A percentile compares a stretch with the other conserved stretches of the same genome.
Conservation (phyloP, 208 protist genomes). For the Acanthamoeba triangularis region DNA sequence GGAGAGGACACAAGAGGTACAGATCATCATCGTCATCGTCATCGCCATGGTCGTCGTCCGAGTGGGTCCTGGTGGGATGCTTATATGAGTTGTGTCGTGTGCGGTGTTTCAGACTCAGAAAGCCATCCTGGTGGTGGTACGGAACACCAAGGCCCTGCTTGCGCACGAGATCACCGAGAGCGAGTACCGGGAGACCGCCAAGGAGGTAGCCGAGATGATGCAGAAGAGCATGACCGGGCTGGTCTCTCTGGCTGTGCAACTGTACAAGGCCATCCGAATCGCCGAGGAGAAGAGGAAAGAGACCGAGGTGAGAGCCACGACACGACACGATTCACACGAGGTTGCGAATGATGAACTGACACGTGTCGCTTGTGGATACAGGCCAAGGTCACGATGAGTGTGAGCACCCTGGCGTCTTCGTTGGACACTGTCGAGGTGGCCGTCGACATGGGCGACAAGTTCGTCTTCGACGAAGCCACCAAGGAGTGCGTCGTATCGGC, state of each 20-base stretch:
- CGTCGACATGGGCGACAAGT: conserved; percentile 27
- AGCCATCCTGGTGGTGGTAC: not conserved
- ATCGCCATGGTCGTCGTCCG: no score
- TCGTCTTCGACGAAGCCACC: conserved; percentile 26
- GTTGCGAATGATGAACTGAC: no score
- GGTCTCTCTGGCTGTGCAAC: not conserved
- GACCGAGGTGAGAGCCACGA: no score
- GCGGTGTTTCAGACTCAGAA: not conserved
- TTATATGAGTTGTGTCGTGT: not conserved
- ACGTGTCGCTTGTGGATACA: no score
- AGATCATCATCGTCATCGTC: not conserved
- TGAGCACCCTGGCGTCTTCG: not conserved
- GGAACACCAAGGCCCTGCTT: conserved; percentile 31
- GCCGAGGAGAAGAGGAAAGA: conserved; percentile 6
- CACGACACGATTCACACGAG: no score
- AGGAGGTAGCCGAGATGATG: conserved; percentile 5
- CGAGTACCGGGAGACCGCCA: conserved; percentile 27
- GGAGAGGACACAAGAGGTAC: conserved; percentile 11
- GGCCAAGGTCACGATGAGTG: not conserved
- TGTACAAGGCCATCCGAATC: not conserved
- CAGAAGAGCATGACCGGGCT: conserved; percentile 49
- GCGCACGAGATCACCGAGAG: not conserved
- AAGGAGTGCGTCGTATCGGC: conserved; percentile 2
- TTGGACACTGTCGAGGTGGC: conserved; percentile 4
- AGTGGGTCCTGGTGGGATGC: not conserved